phyloP scores from a whole-genome alignment of 352 stramenopile genomes.

The Elongisporangium undulatum region DNA sequence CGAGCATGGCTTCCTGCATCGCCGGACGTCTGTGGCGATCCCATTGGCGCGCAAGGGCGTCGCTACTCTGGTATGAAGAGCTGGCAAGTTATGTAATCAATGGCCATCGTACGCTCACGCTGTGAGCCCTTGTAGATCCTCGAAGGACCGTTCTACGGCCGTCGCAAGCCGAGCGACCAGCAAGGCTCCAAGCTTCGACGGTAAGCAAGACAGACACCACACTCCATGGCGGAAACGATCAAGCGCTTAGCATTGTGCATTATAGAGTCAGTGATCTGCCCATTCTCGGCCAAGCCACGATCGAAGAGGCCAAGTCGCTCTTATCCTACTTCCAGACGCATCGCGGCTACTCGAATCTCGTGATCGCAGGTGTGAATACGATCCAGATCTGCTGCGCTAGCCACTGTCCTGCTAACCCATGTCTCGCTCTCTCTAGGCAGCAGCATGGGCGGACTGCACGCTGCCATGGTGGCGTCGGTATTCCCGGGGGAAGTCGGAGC shows the following conservation, averaged over 20 bases:
- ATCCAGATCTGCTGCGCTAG: neutral
- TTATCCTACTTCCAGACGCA: conserved; percentile 53
- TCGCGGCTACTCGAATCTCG: conserved; percentile 49
- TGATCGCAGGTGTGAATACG: conserved; percentile 36
- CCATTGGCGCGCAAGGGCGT: conserved; percentile 58
- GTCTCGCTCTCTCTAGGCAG: conserved; percentile 25
- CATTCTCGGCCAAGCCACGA: conserved; percentile 72
- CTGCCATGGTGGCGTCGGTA: conserved; percentile 70
- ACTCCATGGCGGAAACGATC: neutral
- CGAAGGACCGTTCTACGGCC: conserved; percentile 77
- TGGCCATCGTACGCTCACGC: conserved; percentile 3
- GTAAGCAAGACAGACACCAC: conserved; percentile 19
- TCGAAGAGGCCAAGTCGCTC: conserved; percentile 80
- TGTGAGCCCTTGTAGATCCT: conserved; percentile 38
- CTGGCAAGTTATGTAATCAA: neutral
- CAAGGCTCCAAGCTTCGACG: conserved; percentile 70
- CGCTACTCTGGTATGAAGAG: conserved; percentile 44
- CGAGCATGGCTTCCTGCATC: conserved; percentile 76
- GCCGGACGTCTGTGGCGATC: conserved; percentile 53
- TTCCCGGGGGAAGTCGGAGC: conserved; percentile 63
- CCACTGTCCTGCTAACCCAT: neutral
- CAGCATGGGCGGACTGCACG: conserved; percentile 76
- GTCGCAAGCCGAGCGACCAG: conserved; percentile 54
- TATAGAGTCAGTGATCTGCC: conserved; percentile 64
- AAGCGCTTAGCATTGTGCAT: neutral